Evolutionary conservation across 768 basidiomycete genomes (phyloP), one percentile per base, ranked within the genome.

Genomic region (Steccherinum ochraceum): DNA sequence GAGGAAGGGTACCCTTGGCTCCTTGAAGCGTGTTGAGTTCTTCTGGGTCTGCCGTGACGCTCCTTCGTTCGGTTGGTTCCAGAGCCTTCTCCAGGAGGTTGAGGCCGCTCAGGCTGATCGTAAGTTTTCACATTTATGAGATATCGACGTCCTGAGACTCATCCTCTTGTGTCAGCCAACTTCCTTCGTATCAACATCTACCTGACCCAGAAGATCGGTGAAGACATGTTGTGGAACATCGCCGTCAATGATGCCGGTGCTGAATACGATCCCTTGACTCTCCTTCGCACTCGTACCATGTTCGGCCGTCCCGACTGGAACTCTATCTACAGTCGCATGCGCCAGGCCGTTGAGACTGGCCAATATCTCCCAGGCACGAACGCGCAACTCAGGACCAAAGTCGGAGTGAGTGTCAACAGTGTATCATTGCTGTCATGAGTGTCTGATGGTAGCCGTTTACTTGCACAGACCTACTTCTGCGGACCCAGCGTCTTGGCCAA

Each of bases 11-110:
- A 77, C 80, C 52, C 72, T 94, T 27, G 89, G 89, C 25, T 79
- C 83, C 24, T 81, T 97, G 51, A 83, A 86, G 48, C 81, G 88
- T 40, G 94, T 96, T 52, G 91, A 95, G 60, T 94, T 95, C 69
- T 89, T 95, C 72, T 95, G 93, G 93, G 79, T 91, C 56, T 89
- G 86, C 65, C 85, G 89, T 64, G 89, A 93, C 58, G 83, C 88
- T n/a, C 90, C 90, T n/a, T 89, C 89, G n/a, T 93, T 96, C 61
- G 93, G 91, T 59, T 96, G 93, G 93, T 95, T 97, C 80, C 90
- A 94, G 67, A 83, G 78, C 54, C 71, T 96, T 48, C 75, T 96
- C 53, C 85, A 86, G 61, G 85, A 93, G 64, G 84, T 96, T 43
- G 93, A 96, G 65, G 82, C 81, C 45, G 86, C 89, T 42, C 92